Evolutionary conservation across 306 rosid genomes (phyloP).

Genomic region (Senna siamea): DNA sequence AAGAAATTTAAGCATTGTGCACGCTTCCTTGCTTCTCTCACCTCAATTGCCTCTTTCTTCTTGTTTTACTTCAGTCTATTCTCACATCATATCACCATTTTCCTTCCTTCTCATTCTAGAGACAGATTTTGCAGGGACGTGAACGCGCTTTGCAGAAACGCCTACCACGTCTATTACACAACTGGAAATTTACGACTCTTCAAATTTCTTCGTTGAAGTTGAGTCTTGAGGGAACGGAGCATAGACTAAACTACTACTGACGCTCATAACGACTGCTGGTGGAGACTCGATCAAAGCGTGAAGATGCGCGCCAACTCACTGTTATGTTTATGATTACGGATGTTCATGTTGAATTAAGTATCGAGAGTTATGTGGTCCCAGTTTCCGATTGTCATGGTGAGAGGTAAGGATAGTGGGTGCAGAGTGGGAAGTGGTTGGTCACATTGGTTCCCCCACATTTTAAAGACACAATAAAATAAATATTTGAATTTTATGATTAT

Average conservation of each 20-base stretch:
- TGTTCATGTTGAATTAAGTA: no score
- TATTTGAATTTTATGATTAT: no score
- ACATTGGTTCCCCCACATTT: no score
- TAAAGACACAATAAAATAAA: no score
- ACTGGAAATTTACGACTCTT: conserved; percentile 28
- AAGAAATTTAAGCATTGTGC: conserved; percentile 59
- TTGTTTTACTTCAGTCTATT: background rate
- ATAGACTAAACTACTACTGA: conserved; percentile 5
- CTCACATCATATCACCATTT: conserved; percentile 33
- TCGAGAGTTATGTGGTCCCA: no score
- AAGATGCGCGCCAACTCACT: no score
- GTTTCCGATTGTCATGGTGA: no score
- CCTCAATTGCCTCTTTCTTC: background rate
- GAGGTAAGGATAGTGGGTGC: no score
- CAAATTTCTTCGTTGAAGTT: conserved; percentile 15
- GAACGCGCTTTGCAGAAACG: conserved; percentile 36
- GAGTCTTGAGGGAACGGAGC: conserved; percentile 41
- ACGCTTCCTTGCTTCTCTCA: conserved; percentile 20
- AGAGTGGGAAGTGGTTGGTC: no score
- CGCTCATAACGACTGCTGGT: background rate
- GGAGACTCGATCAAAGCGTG: conserved; percentile 12
- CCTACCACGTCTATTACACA: background rate
- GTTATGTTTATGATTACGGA: no score
- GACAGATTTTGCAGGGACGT: conserved; percentile 44
- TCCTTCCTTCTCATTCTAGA: conserved; percentile 23